Evolutionary conservation across 148 eudicot species (phyloP), one percentile per base, ranked within the genome.

Genomic region (Camellia japonica): DNA sequence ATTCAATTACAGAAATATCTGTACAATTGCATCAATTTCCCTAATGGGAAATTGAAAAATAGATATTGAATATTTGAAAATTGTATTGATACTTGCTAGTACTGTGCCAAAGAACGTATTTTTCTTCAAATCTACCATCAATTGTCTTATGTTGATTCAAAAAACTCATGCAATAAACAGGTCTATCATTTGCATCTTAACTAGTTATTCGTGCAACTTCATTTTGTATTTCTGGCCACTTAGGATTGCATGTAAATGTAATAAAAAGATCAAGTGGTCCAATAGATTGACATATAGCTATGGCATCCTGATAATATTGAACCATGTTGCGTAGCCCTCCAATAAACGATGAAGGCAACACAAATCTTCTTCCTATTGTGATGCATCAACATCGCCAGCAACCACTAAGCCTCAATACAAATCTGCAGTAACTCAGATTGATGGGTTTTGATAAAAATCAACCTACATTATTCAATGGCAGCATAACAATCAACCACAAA

Each of bases 401-500:
- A 16, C 9, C 8, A 70, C 15, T 6, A 70, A 42, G 2, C 73
- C 52, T 15, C 9, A 0, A 12, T 70, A 70, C 13, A 44, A 10
- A 2, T 44, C 3, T 4, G 16, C 54, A 44, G 23, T 70, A 70
- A 42, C 2, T 16, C 23, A 5, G 51, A 4, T 7, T 70, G 73
- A 47, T 70, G 6, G 13, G 19, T 2, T 10, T 6, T 70, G 16
- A 44, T 12, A 13, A 1, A 70, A 43, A 18, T 47, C 11, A 70
- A 44, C 5, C n/a, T 5, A 15, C 10, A 13, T 70, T 70, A 19
- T 18, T 71, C 58, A 49, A 71, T 71, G 3, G 75, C 75, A 4
- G 75, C 59, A 71, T 71, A 71, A 71, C 75, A 71, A 18, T 71
- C 75, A 16, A 47, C 75, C 20, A 47, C 58, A 71, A 71, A 71